Evolutionary conservation across 768 basidiomycete genomes (phyloP).

Genomic region (Leccinum broughii): DNA sequence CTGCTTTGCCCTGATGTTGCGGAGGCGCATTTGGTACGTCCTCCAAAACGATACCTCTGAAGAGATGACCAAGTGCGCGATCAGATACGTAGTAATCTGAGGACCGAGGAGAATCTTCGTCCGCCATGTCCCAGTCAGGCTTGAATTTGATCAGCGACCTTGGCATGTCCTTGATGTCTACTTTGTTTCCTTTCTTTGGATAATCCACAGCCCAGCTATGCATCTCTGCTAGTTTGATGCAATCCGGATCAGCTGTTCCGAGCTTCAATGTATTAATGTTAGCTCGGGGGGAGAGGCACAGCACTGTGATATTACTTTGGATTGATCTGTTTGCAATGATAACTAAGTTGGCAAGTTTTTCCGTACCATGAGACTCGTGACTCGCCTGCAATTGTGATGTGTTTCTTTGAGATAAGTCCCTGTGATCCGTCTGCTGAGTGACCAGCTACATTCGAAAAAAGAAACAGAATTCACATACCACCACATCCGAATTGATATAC

Average conservation of each 20-base stretch:
- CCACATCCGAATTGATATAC: slow-evolving; percentile 79
- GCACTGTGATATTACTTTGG: slow-evolving; percentile 43
- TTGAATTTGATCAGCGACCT: slow-evolving; percentile 60
- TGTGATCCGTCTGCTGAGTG: slow-evolving; percentile 29
- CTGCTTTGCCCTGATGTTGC: slow-evolving; percentile 14
- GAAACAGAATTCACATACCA: slow-evolving; percentile 45
- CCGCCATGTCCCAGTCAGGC: slow-evolving; percentile 77
- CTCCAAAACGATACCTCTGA: slow-evolving; percentile 56
- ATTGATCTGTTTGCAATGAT: slow-evolving; percentile 58
- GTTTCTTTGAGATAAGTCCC: slow-evolving; percentile 69
- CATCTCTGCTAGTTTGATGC: slow-evolving; percentile 61
- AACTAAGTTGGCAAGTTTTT: background rate
- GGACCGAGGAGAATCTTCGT: slow-evolving; percentile 50
- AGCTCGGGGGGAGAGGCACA: background rate
- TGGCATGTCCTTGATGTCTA: slow-evolving; percentile 56
- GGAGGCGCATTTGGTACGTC: slow-evolving; percentile 27
- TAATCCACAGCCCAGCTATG: slow-evolving; percentile 71
- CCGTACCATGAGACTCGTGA: background rate
- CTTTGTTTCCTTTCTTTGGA: slow-evolving; percentile 72
- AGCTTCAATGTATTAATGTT: slow-evolving; percentile 37
- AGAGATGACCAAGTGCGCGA: slow-evolving; percentile 71
- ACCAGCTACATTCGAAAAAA: background rate
- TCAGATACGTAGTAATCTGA: slow-evolving; percentile 72
- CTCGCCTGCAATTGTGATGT: slow-evolving; percentile 71
- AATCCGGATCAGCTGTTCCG: slow-evolving; percentile 60